Percentiles rank a stretch among this genome's conserved stretches.
These are phyloP conservation scores for Rhododendron molle DNA, from an alignment of 148 eudicot species.

Conservation along the genomic window DNA sequence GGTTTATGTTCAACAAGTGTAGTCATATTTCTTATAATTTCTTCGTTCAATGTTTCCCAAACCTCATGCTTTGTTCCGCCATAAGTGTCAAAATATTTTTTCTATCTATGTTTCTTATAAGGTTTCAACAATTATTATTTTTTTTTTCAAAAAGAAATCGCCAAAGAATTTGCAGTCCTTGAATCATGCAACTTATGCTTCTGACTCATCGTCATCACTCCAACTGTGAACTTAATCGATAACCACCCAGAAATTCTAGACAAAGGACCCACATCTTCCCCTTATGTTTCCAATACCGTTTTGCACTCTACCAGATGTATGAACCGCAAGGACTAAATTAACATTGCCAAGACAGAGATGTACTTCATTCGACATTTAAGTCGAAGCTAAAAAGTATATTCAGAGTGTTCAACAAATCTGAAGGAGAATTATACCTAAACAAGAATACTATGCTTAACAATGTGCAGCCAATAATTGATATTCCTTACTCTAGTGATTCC, in stretches of 20 bases:
- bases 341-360: neutral
- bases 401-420: neutral
- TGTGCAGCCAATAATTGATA: neutral
- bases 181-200: neutral
- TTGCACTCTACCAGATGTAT: neutral
- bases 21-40: neutral
- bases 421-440: neutral
- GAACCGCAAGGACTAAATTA: neutral
- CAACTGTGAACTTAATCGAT: neutral
- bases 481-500: neutral
- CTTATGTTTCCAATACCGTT: neutral
- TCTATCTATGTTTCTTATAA: neutral
- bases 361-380: neutral
- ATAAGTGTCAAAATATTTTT: neutral
- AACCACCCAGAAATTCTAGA: neutral
- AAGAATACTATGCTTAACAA: neutral
- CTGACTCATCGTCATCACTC: neutral
- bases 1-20: neutral
- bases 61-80: neutral
- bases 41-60: neutral
- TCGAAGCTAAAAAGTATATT: neutral
- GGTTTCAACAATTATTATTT: neutral
- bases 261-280: neutral
- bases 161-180: neutral
- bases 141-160: no score